These are phyloP conservation scores for Ceratorhiza oryzae-sativae DNA, from an alignment of 1,284 basidiomycete genomes.

Conservation along the genomic window DNA sequence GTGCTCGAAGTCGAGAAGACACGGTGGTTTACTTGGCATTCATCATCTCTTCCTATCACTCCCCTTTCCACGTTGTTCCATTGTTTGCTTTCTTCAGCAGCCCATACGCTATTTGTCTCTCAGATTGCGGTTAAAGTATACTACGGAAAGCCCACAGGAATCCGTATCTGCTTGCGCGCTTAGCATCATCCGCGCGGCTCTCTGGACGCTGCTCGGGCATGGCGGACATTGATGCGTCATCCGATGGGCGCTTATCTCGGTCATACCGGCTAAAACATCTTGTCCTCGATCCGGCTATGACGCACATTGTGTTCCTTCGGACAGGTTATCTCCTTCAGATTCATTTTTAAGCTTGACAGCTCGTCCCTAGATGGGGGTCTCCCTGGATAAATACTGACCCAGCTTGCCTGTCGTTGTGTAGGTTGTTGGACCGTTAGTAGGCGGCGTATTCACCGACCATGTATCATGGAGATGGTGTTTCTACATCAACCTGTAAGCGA, in stretches of 20 bases:
- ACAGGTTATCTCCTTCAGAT: background rate
- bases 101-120: too few relatives aligned
- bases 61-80: background rate
- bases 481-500: conserved; percentile 52
- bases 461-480: conserved; percentile 54
- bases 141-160: background rate
- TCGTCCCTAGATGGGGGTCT: background rate
- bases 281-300: background rate
- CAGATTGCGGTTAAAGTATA: too few relatives aligned
- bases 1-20: too few relatives aligned
- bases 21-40: too few relatives aligned
- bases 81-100: background rate
- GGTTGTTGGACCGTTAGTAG: conserved; percentile 47
- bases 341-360: background rate
- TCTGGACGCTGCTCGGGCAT: background rate
- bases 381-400: background rate
- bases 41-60: background rate
- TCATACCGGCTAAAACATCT: background rate
- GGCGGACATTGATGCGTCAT: background rate
- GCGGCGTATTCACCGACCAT: conserved; percentile 49
- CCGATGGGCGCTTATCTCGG: background rate
- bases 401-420: conserved; percentile 38
- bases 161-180: background rate
- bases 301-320: background rate
- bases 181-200: background rate